Conservation (phyloP, 108 stramenopile genomes). For the Fragilaria radians region DNA sequence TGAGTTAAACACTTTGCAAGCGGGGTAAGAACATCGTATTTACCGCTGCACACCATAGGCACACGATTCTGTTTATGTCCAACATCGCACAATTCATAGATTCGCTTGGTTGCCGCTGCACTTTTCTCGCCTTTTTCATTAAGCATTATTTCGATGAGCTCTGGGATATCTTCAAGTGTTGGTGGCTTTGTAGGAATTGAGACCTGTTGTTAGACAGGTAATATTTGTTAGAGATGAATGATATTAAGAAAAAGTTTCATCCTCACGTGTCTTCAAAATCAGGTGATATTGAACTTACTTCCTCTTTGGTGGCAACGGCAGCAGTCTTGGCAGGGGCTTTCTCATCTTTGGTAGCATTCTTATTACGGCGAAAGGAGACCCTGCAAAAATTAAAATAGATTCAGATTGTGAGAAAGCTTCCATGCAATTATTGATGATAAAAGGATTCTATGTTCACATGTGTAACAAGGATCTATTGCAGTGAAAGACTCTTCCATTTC, state of each 20-base stretch:
- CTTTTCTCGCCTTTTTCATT: conserved; percentile 80
- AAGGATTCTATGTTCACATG: no score
- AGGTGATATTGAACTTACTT: conserved; percentile 10
- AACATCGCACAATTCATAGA: conserved; percentile 89
- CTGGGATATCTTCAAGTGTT: conserved; percentile 85
- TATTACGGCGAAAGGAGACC: conserved; percentile 64
- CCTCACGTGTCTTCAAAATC: background rate
- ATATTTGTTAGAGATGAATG: background rate
- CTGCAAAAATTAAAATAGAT: conserved; percentile 13
- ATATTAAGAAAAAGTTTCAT: background rate
- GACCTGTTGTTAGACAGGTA: no score
- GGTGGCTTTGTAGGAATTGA: conserved; percentile 65
- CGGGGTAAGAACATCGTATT: conserved; percentile 83
- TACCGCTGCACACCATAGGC: conserved; percentile 87
- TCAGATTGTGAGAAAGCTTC: no score
- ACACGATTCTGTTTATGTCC: conserved; percentile 93
- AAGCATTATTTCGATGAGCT: conserved; percentile 78
- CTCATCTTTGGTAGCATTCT: conserved; percentile 29
- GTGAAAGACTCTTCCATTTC: no score
- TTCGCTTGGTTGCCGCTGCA: conserved; percentile 83
- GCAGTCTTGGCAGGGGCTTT: conserved; percentile 19
- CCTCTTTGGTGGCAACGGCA: conserved; percentile 19
- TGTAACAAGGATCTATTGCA: no score
- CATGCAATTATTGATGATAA: no score
- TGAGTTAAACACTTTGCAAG: conserved; percentile 85